A percentile compares a stretch with the other conserved stretches of the same genome.
phyloP scores from a whole-genome alignment of 768 basidiomycete species.

The Serendipita indica region DNA sequence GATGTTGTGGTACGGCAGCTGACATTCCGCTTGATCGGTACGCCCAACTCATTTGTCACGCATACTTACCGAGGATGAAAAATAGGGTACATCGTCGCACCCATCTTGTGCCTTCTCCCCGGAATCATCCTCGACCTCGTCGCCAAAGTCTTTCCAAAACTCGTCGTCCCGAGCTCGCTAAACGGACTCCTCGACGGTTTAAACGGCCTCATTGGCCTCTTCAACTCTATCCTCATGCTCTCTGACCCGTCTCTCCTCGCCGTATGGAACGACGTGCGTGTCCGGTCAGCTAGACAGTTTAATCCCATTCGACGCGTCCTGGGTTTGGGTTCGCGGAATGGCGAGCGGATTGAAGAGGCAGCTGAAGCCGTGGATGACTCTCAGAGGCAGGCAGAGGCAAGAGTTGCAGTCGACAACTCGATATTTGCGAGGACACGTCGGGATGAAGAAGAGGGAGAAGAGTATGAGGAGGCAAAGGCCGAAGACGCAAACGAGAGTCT shows the following conservation, averaged over 20 bases:
- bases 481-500: neutral
- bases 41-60: neutral
- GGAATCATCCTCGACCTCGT: slow-evolving; percentile 4
- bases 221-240: slow-evolving; percentile 9
- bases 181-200: neutral
- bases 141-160: neutral
- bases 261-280: neutral
- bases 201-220: slow-evolving; percentile 3
- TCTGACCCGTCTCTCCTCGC: neutral
- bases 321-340: no score
- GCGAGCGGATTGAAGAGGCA: no score
- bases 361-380: no score
- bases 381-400: neutral
- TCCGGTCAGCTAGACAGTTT: no score
- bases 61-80: neutral
- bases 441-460: neutral
- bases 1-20: neutral
- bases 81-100: neutral
- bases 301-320: no score
- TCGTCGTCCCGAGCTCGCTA: neutral
- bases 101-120: slow-evolving; percentile 2
- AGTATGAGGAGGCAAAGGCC: neutral
- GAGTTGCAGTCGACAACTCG: neutral
- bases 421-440: neutral
- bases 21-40: slow-evolving; percentile 5